Percentiles rank a stretch among this genome's conserved stretches.
phyloP scores from a whole-genome alignment of 495 filamentous ascomycete genomes.

The Talaromyces nanjingensis region DNA sequence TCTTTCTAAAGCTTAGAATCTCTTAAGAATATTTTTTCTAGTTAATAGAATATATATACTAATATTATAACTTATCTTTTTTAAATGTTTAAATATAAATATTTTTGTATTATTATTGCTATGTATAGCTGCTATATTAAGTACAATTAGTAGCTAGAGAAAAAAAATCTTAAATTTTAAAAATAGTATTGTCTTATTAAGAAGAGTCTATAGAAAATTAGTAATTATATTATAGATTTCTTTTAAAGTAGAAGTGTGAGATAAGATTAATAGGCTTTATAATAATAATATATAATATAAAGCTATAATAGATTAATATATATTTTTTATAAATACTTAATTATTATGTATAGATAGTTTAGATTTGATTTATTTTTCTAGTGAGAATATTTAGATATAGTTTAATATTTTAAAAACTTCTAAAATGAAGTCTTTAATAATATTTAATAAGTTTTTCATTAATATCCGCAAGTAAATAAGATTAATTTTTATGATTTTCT shows the following conservation, averaged over 20 bases:
- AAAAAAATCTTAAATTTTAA: conserved; percentile 15
- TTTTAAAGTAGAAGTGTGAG: conserved; percentile 6
- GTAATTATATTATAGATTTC: conserved; percentile 6
- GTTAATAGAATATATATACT: conserved; percentile 18
- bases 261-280: conserved; percentile 19
- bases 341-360: conserved; percentile 16
- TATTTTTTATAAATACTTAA: conserved; percentile 19
- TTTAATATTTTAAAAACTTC: conserved; percentile 14
- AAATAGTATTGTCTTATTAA: conserved; percentile 13
- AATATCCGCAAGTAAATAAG: conserved; percentile 12
- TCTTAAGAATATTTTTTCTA: conserved; percentile 20
- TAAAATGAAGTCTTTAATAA: conserved; percentile 8
- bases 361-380: conserved; percentile 16
- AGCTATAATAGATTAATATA: conserved; percentile 20
- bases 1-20: conserved; percentile 21
- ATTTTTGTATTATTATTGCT: conserved; percentile 8
- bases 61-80: conserved; percentile 14
- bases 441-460: conserved; percentile 17
- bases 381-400: conserved; percentile 18
- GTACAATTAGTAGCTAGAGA: conserved; percentile 26
- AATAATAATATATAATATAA: conserved; percentile 25
- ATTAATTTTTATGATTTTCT: conserved; percentile 3
- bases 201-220: conserved; percentile 11
- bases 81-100: conserved; percentile 16
- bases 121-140: conserved; percentile 22